Conservation (phyloP, 345 rosid species). For the Melastoma malabathricum region DNA sequence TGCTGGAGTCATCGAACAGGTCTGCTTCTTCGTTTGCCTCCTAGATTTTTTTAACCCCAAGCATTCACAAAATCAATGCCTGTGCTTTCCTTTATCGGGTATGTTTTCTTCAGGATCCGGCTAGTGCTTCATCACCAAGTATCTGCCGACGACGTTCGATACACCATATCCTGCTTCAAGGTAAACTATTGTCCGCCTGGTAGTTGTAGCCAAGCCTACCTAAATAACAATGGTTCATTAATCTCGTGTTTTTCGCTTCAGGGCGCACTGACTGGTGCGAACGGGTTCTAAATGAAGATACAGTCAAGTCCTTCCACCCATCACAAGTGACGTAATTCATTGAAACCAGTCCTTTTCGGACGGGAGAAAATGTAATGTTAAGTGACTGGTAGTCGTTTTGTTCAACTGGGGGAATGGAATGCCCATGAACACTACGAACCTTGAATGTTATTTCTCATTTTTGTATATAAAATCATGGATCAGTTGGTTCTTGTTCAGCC, state of each 20-base stretch:
- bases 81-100: background rate
- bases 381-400: too few relatives aligned
- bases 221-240: too few relatives aligned
- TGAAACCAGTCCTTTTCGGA: too few relatives aligned
- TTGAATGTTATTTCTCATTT: too few relatives aligned
- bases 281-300: conserved; percentile 15
- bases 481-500: too few relatives aligned
- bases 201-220: background rate
- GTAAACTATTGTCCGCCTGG: conserved; percentile 13
- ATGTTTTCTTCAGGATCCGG: conserved; percentile 40
- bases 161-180: conserved; percentile 53
- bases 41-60: too few relatives aligned
- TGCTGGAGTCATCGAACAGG: conserved; percentile 51
- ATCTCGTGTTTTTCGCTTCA: background rate
- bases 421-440: too few relatives aligned
- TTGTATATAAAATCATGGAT: too few relatives aligned
- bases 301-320: background rate
- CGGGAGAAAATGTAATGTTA: too few relatives aligned
- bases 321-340: background rate
- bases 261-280: conserved; percentile 14
- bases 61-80: background rate
- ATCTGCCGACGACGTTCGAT: conserved; percentile 59
- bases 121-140: conserved; percentile 80
- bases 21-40: conserved; percentile 3
- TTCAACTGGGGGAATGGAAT: too few relatives aligned